phyloP scores from a whole-genome alignment of 1,284 basidiomycete genomes.

The Ceratobasidium sp. region DNA sequence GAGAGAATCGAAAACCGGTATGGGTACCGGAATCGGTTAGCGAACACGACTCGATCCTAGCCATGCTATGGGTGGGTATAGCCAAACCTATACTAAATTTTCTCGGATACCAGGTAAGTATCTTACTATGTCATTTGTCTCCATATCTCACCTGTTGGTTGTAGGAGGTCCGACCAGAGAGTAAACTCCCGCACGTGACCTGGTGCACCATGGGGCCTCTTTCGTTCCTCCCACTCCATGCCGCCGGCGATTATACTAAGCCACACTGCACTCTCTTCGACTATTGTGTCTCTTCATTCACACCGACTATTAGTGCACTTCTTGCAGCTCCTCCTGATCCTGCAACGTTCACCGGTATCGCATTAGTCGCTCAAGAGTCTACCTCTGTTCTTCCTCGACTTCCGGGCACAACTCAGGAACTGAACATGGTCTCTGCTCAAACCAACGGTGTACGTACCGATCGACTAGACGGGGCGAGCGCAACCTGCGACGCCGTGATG shows the following conservation, averaged over 20 bases:
- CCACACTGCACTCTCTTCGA: conserved; percentile 46
- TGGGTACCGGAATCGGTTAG: neutral
- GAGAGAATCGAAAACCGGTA: neutral
- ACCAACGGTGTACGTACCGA: no score
- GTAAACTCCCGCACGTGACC: conserved; percentile 52
- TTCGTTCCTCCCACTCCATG: conserved; percentile 58
- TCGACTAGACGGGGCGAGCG: neutral
- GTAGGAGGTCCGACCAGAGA: neutral
- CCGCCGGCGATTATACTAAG: conserved; percentile 53
- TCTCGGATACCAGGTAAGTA: conserved; percentile 28
- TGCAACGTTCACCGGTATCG: neutral
- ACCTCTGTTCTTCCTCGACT: neutral
- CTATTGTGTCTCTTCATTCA: conserved; percentile 54
- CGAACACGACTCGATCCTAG: conserved; percentile 12
- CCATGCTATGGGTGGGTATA: conserved; percentile 40
- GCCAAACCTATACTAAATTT: conserved; percentile 37
- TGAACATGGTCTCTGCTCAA: neutral
- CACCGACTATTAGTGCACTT: conserved; percentile 50
- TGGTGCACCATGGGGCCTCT: conserved; percentile 59
- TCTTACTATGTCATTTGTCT: no score
- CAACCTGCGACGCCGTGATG: neutral
- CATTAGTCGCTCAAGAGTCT: neutral
- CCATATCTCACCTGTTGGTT: neutral
- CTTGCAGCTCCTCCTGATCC: neutral
- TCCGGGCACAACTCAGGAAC: neutral